phyloP scores from a whole-genome alignment of 805 yeast species.

The Candida coquimbonensis region DNA sequence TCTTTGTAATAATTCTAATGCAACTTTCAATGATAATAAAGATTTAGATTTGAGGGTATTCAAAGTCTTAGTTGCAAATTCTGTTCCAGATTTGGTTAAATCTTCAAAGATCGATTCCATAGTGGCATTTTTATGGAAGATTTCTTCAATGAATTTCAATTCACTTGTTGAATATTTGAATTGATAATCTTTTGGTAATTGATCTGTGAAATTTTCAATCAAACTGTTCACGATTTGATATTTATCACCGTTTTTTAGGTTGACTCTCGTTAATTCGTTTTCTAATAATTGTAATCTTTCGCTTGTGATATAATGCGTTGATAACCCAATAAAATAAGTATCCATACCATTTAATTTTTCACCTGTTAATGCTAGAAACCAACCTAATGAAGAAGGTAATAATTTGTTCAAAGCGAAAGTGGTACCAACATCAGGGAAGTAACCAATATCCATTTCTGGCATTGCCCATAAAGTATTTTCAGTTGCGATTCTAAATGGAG shows the following conservation, averaged over 20 bases:
- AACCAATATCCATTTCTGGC: conserved; percentile 98
- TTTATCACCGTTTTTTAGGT: conserved; percentile 22
- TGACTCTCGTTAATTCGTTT: conserved; percentile 47
- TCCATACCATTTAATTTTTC: conserved; percentile 71
- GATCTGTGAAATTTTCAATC: conserved; percentile 71
- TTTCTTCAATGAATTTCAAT: conserved; percentile 56
- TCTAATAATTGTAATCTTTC: conserved; percentile 55
- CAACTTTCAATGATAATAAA: conserved; percentile 70
- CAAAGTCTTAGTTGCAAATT: conserved; percentile 57
- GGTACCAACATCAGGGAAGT: conserved; percentile 93
- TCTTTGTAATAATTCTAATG: conserved; percentile 58
- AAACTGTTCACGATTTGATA: conserved; percentile 53
- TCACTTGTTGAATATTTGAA: conserved; percentile 52
- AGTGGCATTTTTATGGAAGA: conserved; percentile 45
- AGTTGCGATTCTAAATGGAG: conserved; percentile 89
- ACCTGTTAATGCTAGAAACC: conserved; percentile 83
- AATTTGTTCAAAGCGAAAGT: conserved; percentile 81
- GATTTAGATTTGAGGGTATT: conserved; percentile 59
- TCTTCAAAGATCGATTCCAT: conserved; percentile 43
- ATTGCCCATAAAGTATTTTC: conserved; percentile 88
- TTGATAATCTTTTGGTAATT: conserved; percentile 54
- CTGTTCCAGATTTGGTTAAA: conserved; percentile 45
- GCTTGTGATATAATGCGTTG: conserved; percentile 82
- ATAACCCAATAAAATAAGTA: conserved; percentile 75
- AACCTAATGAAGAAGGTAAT: conserved; percentile 71